phyloP scores from a whole-genome alignment of 768 basidiomycete species.

The Pholiota conissans region DNA sequence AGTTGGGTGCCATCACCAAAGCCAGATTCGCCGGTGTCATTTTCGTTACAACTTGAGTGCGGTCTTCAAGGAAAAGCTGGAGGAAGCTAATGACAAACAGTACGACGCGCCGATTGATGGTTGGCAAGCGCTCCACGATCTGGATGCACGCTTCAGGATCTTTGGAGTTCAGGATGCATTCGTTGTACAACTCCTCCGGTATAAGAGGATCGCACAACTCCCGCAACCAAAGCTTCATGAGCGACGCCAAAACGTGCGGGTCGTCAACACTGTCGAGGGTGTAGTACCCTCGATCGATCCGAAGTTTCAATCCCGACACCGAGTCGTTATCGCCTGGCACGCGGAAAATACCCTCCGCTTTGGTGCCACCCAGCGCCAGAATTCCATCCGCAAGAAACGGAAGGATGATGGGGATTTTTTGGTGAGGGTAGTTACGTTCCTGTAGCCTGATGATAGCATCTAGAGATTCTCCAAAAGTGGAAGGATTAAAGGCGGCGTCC shows the following conservation, averaged over 20 bases:
- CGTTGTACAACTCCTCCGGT: conserved; percentile 89
- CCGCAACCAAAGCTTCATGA: conserved; percentile 92
- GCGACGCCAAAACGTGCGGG: conserved; percentile 84
- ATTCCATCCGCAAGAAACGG: conserved; percentile 94
- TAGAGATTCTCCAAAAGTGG: conserved; percentile 89
- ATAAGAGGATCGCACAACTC: conserved; percentile 92
- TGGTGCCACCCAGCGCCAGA: conserved; percentile 81
- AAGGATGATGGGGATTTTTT: conserved; percentile 88
- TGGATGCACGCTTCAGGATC: conserved; percentile 70
- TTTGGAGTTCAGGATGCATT: conserved; percentile 71
- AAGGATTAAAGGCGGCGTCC: conserved; percentile 95
- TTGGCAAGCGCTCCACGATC: conserved; percentile 78
- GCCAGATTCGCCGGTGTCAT: conserved; percentile 91
- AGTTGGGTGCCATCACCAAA: conserved; percentile 89
- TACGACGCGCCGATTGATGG: conserved; percentile 83
- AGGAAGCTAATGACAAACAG: conserved; percentile 89
- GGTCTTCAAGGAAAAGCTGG: conserved; percentile 83
- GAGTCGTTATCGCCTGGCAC: conserved; percentile 89
- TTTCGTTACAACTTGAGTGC: conserved; percentile 71
- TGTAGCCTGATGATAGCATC: conserved; percentile 84
- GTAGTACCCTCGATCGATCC: conserved; percentile 91
- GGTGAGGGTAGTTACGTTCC: conserved; percentile 80
- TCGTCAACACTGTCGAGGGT: conserved; percentile 89
- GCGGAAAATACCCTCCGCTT: conserved; percentile 89
- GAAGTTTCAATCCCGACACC: conserved; percentile 84